Evolutionary conservation across 2,329 filamentous ascomycete species (phyloP), one percentile per base, ranked within the genome.

Genomic region (Cytospora leucostoma): DNA sequence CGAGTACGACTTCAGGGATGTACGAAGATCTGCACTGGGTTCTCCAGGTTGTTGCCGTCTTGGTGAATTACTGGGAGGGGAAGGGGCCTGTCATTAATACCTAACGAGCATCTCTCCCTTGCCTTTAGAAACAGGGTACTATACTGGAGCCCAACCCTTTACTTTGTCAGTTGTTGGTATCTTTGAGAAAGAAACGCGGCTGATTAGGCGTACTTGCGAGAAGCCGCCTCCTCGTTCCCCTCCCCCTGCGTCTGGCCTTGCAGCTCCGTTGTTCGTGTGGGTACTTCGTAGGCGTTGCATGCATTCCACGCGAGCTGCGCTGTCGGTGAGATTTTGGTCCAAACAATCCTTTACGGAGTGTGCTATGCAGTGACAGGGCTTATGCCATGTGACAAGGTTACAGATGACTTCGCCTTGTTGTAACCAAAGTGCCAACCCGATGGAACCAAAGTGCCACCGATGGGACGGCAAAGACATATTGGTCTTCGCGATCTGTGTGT

Each of bases 21-120:
- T 54, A 58, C 62, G 47, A 61, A 15, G 51, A 59, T 55, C 50
- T 40, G 49, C 62, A 15, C 35, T 15, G 35, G 62, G 44, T 37
- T 47, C 47, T 35, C 53, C 34, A 54, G 37, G 49, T 33, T 17
- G 11, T 17, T 40, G 50, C 53, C 13, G 27, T 27, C 27, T 4
- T 27, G 27, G 27, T 27, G 27, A 4, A 4, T 27, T 27, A 27
- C 27, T 27, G 27, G 27, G 4, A 27, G 27, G 27, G 4, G 27
- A 27, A 4, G 27, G 27, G 27, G 11, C 12, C 38, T 5, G 11
- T 1, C n/a, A 58, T 21, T 27, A 32, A 15, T 6, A 50, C 4
- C 40, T n/a, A 12, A 37, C 13, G 37, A 35, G 15, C 11, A 17
- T n/a, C 15, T 11, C 27, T n/a, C 50, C 50, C 50, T 52, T 17